Conservation (phyloP, 2,329 filamentous ascomycete species). For the Dothistroma pini region DNA sequence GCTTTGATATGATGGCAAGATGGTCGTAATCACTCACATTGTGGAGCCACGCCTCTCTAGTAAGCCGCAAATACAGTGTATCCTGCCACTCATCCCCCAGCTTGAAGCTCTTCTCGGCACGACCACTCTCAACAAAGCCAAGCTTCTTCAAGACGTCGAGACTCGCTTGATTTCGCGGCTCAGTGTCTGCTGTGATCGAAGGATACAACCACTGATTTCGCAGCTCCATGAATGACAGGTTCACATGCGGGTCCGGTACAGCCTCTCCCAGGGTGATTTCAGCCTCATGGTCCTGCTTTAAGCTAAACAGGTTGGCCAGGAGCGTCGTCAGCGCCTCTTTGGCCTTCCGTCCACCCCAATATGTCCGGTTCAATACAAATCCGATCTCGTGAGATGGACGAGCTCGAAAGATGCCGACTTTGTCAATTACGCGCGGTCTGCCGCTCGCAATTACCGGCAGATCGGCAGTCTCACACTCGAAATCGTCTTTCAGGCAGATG, state of each 20-base stretch:
- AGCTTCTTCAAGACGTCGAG: neutral
- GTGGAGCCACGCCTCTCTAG: neutral
- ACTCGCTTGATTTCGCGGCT: neutral
- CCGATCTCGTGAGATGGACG: conserved; percentile 5
- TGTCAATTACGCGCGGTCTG: neutral
- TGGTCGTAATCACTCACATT: neutral
- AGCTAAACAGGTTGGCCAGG: neutral
- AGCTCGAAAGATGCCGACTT: conserved; percentile 4
- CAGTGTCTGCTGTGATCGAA: neutral
- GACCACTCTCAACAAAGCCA: neutral
- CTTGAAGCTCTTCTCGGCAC: neutral
- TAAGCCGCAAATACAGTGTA: neutral
- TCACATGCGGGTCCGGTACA: neutral
- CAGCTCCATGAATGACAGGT: neutral
- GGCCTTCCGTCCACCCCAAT: neutral
- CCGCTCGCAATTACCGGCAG: neutral
- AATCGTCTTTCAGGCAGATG: neutral
- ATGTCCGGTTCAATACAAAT: neutral
- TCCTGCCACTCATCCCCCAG: neutral
- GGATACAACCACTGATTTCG: conserved; percentile 1
- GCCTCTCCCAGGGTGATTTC: too few species aligned
- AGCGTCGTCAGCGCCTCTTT: neutral
- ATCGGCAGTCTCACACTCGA: neutral
- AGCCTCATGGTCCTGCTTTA: neutral
- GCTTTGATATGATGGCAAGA: neutral